phyloP scores from a whole-genome alignment of 768 basidiomycete species.

The Tricholoma saponaceum region DNA sequence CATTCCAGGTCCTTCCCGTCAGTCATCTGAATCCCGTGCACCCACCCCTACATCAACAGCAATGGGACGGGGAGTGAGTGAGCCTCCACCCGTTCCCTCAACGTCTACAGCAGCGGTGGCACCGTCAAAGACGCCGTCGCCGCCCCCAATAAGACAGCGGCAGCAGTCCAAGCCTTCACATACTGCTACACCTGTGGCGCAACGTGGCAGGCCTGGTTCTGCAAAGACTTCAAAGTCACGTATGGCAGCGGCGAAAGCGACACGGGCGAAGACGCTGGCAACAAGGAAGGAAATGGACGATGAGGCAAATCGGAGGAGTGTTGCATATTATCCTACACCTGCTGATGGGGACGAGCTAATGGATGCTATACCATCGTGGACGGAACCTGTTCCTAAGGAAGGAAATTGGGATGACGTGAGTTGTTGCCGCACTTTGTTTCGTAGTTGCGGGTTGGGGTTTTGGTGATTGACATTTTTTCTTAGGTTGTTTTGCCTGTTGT shows the following conservation, averaged over 20 bases:
- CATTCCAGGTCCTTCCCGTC: constrained; percentile 39
- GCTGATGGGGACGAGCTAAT: constrained; percentile 45
- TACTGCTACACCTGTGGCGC: constrained; percentile 21
- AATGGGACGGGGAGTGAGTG: constrained; percentile 31
- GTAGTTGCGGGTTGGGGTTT: constrained; percentile 1
- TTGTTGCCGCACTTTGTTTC: constrained; percentile 22
- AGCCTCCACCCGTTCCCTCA: constrained; percentile 33
- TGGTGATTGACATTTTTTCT: constrained; percentile 7
- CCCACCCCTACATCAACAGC: constrained; percentile 37
- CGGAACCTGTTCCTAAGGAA: constrained; percentile 59
- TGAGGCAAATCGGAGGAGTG: constrained; percentile 45
- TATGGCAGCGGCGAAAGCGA: constrained; percentile 27
- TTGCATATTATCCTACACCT: constrained; percentile 68
- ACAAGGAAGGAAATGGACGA: constrained; percentile 36
- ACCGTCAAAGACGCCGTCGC: constrained; percentile 10
- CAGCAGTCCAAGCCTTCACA: constrained; percentile 25
- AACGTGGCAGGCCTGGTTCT: constrained; percentile 27
- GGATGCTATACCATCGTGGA: constrained; percentile 82
- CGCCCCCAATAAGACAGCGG: constrained; percentile 22
- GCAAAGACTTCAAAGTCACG: constrained; percentile 19
- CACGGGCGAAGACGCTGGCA: constrained; percentile 38
- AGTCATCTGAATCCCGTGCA: constrained; percentile 44
- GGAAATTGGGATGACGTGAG: constrained; percentile 82
- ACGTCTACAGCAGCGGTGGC: constrained; percentile 22
- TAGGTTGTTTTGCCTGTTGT: constrained; percentile 84